Conservation (phyloP, 495 filamentous ascomycete species). For the Penicillium nucicola region DNA sequence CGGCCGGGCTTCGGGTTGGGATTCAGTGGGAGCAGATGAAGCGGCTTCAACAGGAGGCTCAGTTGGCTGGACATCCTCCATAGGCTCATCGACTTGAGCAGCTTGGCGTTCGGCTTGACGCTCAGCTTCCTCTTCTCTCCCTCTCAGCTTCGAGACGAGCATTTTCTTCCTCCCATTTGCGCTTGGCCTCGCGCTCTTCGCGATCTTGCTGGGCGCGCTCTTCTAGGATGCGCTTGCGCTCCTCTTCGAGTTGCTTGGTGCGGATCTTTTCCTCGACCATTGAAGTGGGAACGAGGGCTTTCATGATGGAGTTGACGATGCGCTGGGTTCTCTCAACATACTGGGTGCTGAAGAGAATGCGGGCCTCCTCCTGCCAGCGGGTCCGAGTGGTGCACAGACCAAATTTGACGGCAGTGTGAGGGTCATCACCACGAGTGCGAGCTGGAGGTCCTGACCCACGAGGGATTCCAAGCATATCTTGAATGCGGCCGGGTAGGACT, state of each 20-base stretch:
- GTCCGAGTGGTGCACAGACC: conserved; percentile 61
- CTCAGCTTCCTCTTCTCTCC: conserved; percentile 42
- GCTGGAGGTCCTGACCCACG: conserved; percentile 43
- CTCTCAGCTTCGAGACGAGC: conserved; percentile 41
- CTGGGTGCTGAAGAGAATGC: conserved; percentile 70
- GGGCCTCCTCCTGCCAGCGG: conserved; percentile 90
- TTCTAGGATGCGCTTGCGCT: conserved; percentile 45
- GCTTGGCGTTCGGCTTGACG: conserved; percentile 50
- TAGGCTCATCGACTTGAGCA: conserved; percentile 52
- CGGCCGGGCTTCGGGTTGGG: conserved; percentile 41
- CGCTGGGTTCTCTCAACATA: conserved; percentile 69
- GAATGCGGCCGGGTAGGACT: conserved; percentile 52
- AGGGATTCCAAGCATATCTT: conserved; percentile 54
- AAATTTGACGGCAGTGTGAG: conserved; percentile 68
- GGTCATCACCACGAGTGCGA: conserved; percentile 50
- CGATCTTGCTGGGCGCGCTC: conserved; percentile 48
- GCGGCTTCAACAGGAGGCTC: conserved; percentile 33
- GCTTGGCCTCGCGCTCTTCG: conserved; percentile 52
- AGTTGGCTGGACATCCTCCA: conserved; percentile 81
- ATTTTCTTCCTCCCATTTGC: conserved; percentile 66
- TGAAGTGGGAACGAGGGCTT: conserved; percentile 76
- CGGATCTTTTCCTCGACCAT: conserved; percentile 69
- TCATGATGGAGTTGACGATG: conserved; percentile 69
- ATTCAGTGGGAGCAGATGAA: conserved; percentile 38
- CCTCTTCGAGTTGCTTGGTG: conserved; percentile 49